These are phyloP conservation scores for Pseudodiploospora longispora DNA, from an alignment of 2,329 filamentous ascomycete species.

Conservation along the genomic window DNA sequence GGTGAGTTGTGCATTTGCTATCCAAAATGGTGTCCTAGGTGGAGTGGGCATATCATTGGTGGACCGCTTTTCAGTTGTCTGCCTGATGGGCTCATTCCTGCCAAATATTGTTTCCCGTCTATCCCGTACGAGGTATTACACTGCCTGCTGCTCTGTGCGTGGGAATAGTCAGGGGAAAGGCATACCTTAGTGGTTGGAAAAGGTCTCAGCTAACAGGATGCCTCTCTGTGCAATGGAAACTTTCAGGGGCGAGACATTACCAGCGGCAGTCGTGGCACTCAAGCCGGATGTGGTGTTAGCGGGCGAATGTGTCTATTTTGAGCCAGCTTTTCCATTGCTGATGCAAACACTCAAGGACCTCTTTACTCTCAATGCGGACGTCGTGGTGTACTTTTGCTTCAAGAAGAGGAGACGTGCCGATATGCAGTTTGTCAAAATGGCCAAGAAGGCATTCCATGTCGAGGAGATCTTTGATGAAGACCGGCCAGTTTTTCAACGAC, in stretches of 20 bases:
- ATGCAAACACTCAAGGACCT: conserved; percentile 69
- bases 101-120: no score
- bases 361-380: conserved; percentile 60
- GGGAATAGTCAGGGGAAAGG: no score
- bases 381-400: conserved; percentile 75
- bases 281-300: conserved; percentile 80
- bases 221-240: not conserved
- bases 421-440: conserved; percentile 64
- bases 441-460: conserved; percentile 57
- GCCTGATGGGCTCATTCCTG: no score
- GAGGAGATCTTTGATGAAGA: conserved; percentile 56
- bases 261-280: conserved; percentile 41
- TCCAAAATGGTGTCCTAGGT: not conserved
- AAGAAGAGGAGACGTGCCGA: conserved; percentile 83
- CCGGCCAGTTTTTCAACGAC: conserved; percentile 45
- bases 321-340: conserved; percentile 86
- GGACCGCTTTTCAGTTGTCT: no score
- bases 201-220: no score
- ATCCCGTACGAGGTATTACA: not conserved
- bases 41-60: no score
- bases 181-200: not conserved
- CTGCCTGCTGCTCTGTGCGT: not conserved
- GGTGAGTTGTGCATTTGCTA: conserved; percentile 43
- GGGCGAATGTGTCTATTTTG: conserved; percentile 95
- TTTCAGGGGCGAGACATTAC: conserved; percentile 52